A percentile compares a stretch with the other conserved stretches of the same genome.
These are phyloP conservation scores for Stephanodiscus triporus DNA, from an alignment of 108 stramenopile species.

Conservation along the genomic window DNA sequence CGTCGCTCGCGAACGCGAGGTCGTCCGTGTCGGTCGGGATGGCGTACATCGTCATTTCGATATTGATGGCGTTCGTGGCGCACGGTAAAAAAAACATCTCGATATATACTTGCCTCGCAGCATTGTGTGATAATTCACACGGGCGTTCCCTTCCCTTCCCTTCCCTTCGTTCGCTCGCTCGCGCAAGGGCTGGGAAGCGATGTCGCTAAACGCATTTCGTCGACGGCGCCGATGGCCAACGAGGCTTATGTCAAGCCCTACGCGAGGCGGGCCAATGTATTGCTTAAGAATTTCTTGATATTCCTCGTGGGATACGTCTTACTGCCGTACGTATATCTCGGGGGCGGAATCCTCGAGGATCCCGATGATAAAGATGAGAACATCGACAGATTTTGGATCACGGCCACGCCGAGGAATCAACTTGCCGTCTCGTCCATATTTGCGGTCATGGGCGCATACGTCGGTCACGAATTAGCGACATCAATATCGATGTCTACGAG, in stretches of 20 bases:
- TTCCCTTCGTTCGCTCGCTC: slow-evolving; percentile 2
- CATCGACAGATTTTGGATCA: slow-evolving; percentile 20
- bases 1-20: slow-evolving; percentile 25
- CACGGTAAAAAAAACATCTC: too few relatives aligned
- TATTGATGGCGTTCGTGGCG: slow-evolving; percentile 27
- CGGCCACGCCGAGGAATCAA: slow-evolving; percentile 33
- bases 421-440: slow-evolving; percentile 26
- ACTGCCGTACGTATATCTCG: slow-evolving; percentile 15
- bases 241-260: slow-evolving; percentile 23
- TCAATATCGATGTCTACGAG: not conserved
- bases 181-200: slow-evolving; percentile 33
- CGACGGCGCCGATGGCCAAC: not conserved
- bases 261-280: slow-evolving; percentile 12
- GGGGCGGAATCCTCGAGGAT: slow-evolving; percentile 2
- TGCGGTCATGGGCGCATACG: slow-evolving; percentile 18
- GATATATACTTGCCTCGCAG: too few relatives aligned
- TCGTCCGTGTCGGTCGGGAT: slow-evolving; percentile 18
- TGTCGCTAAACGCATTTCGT: slow-evolving; percentile 25
- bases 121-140: too few relatives aligned
- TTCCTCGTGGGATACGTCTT: slow-evolving; percentile 22
- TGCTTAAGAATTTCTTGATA: slow-evolving; percentile 18
- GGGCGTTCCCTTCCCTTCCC: too few relatives aligned
- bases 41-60: slow-evolving; percentile 31
- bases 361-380: not conserved
- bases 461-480: slow-evolving; percentile 14